Base-by-base conservation (phyloP, 176 grass and related monocot genomes). In the Juncus inflexus region DNA sequence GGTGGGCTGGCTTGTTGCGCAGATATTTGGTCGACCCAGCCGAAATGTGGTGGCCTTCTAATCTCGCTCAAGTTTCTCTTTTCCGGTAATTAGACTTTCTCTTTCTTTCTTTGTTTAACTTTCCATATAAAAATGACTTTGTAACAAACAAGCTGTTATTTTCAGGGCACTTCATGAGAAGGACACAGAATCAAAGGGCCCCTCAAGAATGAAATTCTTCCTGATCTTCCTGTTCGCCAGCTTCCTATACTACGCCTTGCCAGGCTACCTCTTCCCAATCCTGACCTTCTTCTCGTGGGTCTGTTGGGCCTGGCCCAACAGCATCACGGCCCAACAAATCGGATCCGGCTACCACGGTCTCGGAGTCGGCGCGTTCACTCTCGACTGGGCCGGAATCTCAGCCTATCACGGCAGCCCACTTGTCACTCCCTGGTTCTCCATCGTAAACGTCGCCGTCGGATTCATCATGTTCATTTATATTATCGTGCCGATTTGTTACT, bases 391-490 rank as follows among this genome's bases (percentile, higher is more conserved):
- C 0, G 90, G 90, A 57, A 95, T 95, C 80, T 95, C 90, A 13
- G 90, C 90, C 12, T 95, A 95, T 79, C 90, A 95, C 53, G 90
- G 90, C 53, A 95, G 90, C 64, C 90, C 90, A 40, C 83, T 95
- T 73, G 90, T 95, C 66, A 65, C 86, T 38, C 90, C 90, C 11
- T 97, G 94, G 94, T 75, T 86, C 56, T 91, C 94, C 77, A 97
- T 97, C 73, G 82, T 90, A 69, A 97, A 97, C 70, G 77, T 81
- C 0, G 92, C 88, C 8, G 74, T 42, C 1, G 94, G 94, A 2
- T 97, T 97, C 85, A 82, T 97, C 79, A 83, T 97, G 77, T 97
- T 97, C 80, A 78, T 97, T 80, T 97, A 97, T 80, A 36, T 97
- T 63, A 89, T 97, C 49, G 75, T 97, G 16, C 94, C 94, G 40